Conservation (phyloP, 164 flowering plant species). For the Aristolochia californica region DNA sequence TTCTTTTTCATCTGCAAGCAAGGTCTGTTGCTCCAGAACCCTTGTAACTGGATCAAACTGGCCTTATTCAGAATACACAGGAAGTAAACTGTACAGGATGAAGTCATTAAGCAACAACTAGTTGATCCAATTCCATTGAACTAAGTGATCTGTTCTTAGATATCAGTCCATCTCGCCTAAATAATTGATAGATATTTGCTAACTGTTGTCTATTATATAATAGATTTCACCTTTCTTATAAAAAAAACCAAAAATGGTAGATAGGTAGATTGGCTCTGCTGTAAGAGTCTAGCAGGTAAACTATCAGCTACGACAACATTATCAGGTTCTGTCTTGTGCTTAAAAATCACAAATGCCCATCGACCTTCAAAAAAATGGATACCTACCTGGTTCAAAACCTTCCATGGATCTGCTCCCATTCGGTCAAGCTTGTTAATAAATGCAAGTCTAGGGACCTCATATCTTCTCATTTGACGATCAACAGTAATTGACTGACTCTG, state of each 20-base stretch:
- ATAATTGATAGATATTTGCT: too few relatives aligned
- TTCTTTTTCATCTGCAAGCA: too few relatives aligned
- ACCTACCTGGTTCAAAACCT: constrained; percentile 81
- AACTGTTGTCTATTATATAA: too few relatives aligned
- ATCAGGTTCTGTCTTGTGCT: not conserved
- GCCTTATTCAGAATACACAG: too few relatives aligned
- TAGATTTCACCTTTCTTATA: not conserved
- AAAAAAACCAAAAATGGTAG: not conserved
- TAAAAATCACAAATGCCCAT: not conserved
- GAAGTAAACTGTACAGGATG: too few relatives aligned
- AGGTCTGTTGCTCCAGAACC: too few relatives aligned
- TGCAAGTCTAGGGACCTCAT: constrained; percentile 92
- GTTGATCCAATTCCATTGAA: too few relatives aligned
- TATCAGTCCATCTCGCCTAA: too few relatives aligned
- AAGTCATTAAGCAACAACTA: too few relatives aligned
- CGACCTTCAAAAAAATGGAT: not conserved
- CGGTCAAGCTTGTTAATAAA: constrained; percentile 97
- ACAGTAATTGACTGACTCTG: constrained; percentile 99
- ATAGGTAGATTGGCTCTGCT: not conserved
- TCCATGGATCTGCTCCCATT: constrained; percentile 99
- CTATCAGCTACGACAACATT: not conserved
- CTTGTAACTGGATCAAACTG: too few relatives aligned
- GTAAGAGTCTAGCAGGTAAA: too few relatives aligned
- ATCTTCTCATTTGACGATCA: constrained; percentile 98
- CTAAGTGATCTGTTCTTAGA: too few relatives aligned